These are phyloP conservation scores for Tillandsia fasciculata DNA, from an alignment of 176 grass and related monocot species.

Conservation along the genomic window DNA sequence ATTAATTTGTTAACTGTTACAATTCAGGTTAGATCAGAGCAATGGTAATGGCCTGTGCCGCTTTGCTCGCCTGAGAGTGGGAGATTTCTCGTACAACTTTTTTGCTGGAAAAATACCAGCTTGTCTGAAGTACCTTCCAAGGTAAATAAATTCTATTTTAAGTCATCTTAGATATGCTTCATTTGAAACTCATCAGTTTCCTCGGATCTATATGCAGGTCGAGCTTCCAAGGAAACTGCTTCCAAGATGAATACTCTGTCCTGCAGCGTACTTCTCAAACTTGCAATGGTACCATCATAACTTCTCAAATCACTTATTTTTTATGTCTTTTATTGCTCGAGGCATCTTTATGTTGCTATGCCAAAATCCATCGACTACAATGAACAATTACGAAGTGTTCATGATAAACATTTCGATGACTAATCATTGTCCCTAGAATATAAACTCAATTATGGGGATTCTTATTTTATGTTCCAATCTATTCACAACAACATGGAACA, in stretches of 20 bases:
- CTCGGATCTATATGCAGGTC: slow-evolving; percentile 34
- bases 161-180: slow-evolving; percentile 12
- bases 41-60: slow-evolving; percentile 51
- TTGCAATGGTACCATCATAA: slow-evolving; percentile 34
- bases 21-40: slow-evolving; percentile 30
- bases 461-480: too few relatives aligned
- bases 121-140: slow-evolving; percentile 92
- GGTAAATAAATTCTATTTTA: slow-evolving; percentile 35
- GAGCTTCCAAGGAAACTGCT: slow-evolving; percentile 98
- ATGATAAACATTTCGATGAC: too few relatives aligned
- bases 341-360: too few relatives aligned
- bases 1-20: slow-evolving; percentile 1
- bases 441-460: too few relatives aligned
- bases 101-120: slow-evolving; percentile 81
- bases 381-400: too few relatives aligned
- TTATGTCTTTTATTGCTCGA: too few relatives aligned
- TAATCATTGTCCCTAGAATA: too few relatives aligned
- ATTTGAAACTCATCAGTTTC: slow-evolving; percentile 21
- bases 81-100: slow-evolving; percentile 96
- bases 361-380: too few relatives aligned
- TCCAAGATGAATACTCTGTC: slow-evolving; percentile 71
- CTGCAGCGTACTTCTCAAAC: slow-evolving; percentile 47
- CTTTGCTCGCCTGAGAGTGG: slow-evolving; percentile 48
- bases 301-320: background rate
- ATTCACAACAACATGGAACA: too few relatives aligned